These are phyloP conservation scores for Pyrus bretschneideri DNA, from an alignment of 306 rosid genomes.

Conservation along the genomic window DNA sequence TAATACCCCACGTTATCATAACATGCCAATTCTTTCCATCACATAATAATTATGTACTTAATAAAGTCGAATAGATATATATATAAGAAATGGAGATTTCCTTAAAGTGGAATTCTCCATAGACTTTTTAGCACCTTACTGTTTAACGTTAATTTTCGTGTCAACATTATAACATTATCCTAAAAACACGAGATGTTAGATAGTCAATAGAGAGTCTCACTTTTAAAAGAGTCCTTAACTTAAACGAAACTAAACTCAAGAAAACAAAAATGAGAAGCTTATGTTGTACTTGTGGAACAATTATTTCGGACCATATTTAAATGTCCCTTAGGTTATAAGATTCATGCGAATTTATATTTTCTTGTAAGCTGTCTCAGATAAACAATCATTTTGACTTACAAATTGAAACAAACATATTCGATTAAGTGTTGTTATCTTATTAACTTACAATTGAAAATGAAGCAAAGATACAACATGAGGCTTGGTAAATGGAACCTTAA, in stretches of 20 bases:
- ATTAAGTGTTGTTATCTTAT: too few relatives aligned
- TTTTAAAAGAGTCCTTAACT: too few relatives aligned
- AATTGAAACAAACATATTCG: too few relatives aligned
- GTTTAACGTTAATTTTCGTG: too few relatives aligned
- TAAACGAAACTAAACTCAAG: neutral
- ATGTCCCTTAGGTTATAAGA: neutral
- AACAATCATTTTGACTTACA: too few relatives aligned
- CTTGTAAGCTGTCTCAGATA: neutral
- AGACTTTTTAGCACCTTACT: too few relatives aligned
- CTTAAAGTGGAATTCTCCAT: accelerated
- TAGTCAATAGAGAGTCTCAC: too few relatives aligned
- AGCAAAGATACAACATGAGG: neutral
- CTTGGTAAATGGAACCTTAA: neutral
- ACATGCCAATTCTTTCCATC: neutral
- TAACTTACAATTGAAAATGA: neutral
- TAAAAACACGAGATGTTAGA: too few relatives aligned
- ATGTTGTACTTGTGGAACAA: neutral
- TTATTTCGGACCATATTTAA: neutral
- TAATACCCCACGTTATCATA: conserved; percentile 17
- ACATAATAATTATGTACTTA: neutral
- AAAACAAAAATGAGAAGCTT: neutral
- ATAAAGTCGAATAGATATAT: neutral
- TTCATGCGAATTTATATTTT: neutral
- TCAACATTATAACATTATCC: too few relatives aligned
- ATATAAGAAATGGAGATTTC: too few relatives aligned